Percentiles rank a stretch among this genome's conserved stretches.
Conservation (phyloP, 1,284 basidiomycete genomes). For the Ustilago sp. region DNA sequence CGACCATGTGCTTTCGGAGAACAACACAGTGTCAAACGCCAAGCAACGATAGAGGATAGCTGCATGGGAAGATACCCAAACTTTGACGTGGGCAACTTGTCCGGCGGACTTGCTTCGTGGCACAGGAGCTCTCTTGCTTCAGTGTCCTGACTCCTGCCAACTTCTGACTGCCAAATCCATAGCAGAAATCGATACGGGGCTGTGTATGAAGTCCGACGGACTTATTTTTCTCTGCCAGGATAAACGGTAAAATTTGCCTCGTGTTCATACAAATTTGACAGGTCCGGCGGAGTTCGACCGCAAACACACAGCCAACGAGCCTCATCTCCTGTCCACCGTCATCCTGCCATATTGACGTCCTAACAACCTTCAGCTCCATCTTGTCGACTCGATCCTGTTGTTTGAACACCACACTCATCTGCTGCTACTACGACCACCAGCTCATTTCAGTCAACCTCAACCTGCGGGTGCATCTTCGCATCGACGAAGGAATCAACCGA, state of each 20-base stretch:
- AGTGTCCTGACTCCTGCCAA: not conserved
- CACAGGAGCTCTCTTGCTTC: not conserved
- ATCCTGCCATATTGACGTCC: not conserved
- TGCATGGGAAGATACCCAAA: not conserved
- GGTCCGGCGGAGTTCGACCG: conserved; percentile 22
- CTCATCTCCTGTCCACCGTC: not conserved
- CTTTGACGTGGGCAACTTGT: not conserved
- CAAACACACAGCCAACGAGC: not conserved
- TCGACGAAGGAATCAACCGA: not conserved
- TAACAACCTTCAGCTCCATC: not conserved
- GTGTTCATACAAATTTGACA: conserved; percentile 8
- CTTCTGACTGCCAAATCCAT: not conserved
- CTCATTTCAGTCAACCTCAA: not conserved
- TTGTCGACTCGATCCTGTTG: not conserved
- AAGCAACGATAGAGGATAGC: not conserved
- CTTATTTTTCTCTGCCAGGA: conserved; percentile 1
- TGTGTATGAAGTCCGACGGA: conserved; percentile 18
- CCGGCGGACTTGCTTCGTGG: conserved; percentile 17
- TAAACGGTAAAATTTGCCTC: not conserved
- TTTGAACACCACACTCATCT: not conserved
- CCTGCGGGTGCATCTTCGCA: not conserved
- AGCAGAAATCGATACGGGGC: not conserved
- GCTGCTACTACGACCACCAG: not conserved
- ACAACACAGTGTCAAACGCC: conserved; percentile 1
- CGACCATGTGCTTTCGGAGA: not conserved